These are phyloP conservation scores for Asterochloris sp. DNA, from an alignment of 139 green algal species.

Conservation along the genomic window DNA sequence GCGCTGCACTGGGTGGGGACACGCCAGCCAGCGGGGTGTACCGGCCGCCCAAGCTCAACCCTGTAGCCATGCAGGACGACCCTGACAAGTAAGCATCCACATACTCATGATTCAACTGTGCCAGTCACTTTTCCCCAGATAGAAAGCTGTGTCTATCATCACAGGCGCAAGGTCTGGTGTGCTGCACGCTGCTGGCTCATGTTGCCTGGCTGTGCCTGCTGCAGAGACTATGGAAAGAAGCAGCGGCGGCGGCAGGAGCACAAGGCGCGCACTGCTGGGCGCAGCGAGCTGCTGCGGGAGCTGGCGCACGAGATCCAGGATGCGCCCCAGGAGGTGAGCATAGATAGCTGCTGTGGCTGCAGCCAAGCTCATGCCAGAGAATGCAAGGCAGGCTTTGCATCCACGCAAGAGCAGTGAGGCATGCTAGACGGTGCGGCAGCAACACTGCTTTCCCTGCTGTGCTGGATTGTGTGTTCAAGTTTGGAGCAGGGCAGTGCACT, in stretches of 20 bases:
- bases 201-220: not conserved
- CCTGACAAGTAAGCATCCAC: slow-evolving; percentile 17
- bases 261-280: slow-evolving; percentile 37
- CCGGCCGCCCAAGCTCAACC: slow-evolving; percentile 80
- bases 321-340: slow-evolving; percentile 78
- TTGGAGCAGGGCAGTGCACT: not conserved
- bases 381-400: not conserved
- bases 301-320: slow-evolving; percentile 68
- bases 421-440: not conserved
- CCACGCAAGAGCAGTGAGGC: not conserved
- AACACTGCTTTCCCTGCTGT: not conserved
- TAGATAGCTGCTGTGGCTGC: not conserved
- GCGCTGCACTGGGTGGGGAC: not conserved
- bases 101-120: not conserved
- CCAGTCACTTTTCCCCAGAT: not conserved
- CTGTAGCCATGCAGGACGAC: slow-evolving; percentile 75
- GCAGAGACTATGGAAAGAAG: slow-evolving; percentile 13
- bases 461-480: not conserved
- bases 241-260: slow-evolving; percentile 42
- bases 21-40: slow-evolving; percentile 64
- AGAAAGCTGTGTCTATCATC: no score
- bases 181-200: not conserved
- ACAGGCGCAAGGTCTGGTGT: not conserved
- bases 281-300: slow-evolving; percentile 66
- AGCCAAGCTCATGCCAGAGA: not conserved